Conservation (phyloP, 192 early-diverging fungal genomes). For the Backusella parvicylindrica region DNA sequence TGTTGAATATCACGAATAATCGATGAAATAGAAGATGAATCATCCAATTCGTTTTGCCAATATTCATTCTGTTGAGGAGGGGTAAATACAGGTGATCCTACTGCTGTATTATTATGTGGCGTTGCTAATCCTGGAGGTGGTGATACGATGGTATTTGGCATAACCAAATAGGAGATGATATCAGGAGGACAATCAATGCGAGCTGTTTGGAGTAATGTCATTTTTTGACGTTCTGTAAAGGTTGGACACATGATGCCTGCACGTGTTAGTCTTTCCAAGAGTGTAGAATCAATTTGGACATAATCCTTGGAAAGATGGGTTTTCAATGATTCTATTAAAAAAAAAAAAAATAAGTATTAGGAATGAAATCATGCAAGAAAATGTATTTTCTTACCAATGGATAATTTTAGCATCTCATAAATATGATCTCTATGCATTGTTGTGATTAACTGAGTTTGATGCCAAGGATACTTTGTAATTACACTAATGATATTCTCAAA, state of each 20-base stretch:
- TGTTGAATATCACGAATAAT: background rate
- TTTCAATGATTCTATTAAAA: conserved; percentile 48
- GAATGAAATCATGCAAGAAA: background rate
- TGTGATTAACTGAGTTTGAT: conserved; percentile 51
- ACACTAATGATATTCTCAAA: conserved; percentile 76
- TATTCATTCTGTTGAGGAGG: background rate
- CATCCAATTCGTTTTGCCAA: background rate
- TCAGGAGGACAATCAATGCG: conserved; percentile 11
- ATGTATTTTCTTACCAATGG: conserved; percentile 27
- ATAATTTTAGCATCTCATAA: conserved; percentile 55
- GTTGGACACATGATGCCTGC: conserved; percentile 64
- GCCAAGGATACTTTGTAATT: conserved; percentile 72
- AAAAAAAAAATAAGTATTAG: background rate
- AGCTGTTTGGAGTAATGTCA: conserved; percentile 19
- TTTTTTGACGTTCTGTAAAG: conserved; percentile 76
- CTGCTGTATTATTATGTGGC: background rate
- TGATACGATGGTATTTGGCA: background rate
- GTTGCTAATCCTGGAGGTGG: background rate
- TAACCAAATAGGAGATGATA: background rate
- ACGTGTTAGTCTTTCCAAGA: conserved; percentile 54
- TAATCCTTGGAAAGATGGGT: conserved; percentile 56
- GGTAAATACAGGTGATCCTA: background rate
- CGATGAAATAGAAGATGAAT: background rate
- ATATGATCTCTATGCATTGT: conserved; percentile 72
- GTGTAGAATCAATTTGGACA: conserved; percentile 51